Percentiles rank a stretch among this genome's conserved stretches.
Evolutionary conservation across 2,329 filamentous ascomycete genomes (phyloP).

Genomic region (Trichothecium roseum): DNA sequence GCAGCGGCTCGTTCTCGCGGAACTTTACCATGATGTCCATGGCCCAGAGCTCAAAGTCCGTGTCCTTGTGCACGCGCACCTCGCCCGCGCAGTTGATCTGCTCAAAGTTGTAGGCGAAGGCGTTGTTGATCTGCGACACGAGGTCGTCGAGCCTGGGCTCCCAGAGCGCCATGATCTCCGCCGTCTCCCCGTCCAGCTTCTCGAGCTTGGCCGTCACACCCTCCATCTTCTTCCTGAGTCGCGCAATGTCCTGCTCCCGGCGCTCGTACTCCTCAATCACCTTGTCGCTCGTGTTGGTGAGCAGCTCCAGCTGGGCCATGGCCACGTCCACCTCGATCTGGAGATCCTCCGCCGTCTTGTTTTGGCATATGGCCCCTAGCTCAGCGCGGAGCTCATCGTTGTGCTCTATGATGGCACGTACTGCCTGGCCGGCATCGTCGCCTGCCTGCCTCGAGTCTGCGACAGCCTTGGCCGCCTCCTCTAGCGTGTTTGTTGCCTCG

Average conservation of each 20-base stretch:
- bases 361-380: slow-evolving; percentile 31
- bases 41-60: slow-evolving; percentile 89
- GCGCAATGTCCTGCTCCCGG: slow-evolving; percentile 59
- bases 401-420: slow-evolving; percentile 24
- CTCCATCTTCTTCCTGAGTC: slow-evolving; percentile 46
- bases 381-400: slow-evolving; percentile 28
- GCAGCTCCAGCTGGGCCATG: slow-evolving; percentile 65
- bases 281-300: slow-evolving; percentile 66
- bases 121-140: slow-evolving; percentile 72
- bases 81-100: slow-evolving; percentile 92
- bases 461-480: slow-evolving; percentile 20
- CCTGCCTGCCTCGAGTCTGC: slow-evolving; percentile 25
- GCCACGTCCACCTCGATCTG: slow-evolving; percentile 66
- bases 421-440: slow-evolving; percentile 18
- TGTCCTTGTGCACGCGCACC: slow-evolving; percentile 77
- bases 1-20: slow-evolving; percentile 73
- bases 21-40: slow-evolving; percentile 94
- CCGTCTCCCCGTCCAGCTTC: slow-evolving; percentile 47
- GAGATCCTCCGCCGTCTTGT: slow-evolving; percentile 51
- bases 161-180: slow-evolving; percentile 60
- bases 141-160: slow-evolving; percentile 75
- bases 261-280: slow-evolving; percentile 70
- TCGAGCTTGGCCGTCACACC: slow-evolving; percentile 44
- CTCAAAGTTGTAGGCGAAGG: slow-evolving; percentile 87
- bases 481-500: slow-evolving; percentile 28